Evolutionary conservation across 345 rosid species (phyloP), one percentile per base, ranked within the genome.

Genomic region (Pistacia atlantica): DNA sequence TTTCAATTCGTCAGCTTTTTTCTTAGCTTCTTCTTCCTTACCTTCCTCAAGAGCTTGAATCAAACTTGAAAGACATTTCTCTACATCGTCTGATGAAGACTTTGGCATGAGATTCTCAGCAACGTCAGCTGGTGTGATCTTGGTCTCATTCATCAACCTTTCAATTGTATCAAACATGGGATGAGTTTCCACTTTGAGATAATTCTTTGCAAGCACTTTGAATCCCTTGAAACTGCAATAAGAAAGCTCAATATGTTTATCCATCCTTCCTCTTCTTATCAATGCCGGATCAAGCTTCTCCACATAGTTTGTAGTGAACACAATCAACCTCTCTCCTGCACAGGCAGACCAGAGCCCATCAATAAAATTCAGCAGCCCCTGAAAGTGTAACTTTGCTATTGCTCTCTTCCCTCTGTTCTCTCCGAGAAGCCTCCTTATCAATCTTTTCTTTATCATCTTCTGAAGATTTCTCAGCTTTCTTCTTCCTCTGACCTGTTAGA

Each of bases 271-370:
- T 55, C 93, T 87, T 75, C 93, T 84, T 56, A 85, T 89, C 76
- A 91, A 79, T 65, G 95, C 91, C n/a, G 90, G 91, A 73, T 91
- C 95, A 25, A 89, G 87, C 74, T 88, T 89, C 77, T 89, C 87
- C 72, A 77, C 82, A 45, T 87, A 86, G 79, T 91, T 91, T 7
- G 91, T 88, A 6, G 91, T 88, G 75, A 89, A 91, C 13, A 91
- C 88, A 46, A 89, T 82, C 57, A 91, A 80, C 81, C 90, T 89
- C 75, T 91, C 95, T 57, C 87, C 89, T 28, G 93, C 89, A 73
- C 87, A 87, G 38, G 95, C 88, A 1, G 91, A 91, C 95, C 95
- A 91, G 67, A 89, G 68, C 35, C 93, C 95, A 77, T 91, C 93
- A 33, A 89, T 89, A 77, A 91, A 89, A 73, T 91, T 89, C 63